Percentiles rank a stretch among this genome's conserved stretches.
Evolutionary conservation across 1,284 basidiomycete genomes (phyloP).

Genomic region (Sanghuangporus weigelae): DNA sequence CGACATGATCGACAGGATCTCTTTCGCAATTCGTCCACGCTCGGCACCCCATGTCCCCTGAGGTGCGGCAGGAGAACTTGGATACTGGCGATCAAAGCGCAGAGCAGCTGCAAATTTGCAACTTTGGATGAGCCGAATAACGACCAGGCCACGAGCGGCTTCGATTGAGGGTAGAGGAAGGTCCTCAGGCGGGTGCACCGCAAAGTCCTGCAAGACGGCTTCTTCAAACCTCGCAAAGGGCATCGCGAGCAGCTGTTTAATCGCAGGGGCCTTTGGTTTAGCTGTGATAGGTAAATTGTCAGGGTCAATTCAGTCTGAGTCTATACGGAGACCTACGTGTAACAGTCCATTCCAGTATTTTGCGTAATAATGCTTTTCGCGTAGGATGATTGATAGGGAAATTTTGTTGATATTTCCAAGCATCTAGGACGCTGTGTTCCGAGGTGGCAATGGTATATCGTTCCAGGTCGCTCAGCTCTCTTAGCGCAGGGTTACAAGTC

Average conservation of each 20-base stretch:
- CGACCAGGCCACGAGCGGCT: conserved; percentile 75
- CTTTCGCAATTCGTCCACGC: conserved; percentile 64
- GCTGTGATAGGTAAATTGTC: conserved; percentile 32
- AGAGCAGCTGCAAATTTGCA: conserved; percentile 71
- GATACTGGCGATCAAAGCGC: conserved; percentile 66
- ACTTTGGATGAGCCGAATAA: conserved; percentile 70
- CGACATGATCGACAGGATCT: conserved; percentile 56
- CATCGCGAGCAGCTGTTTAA: conserved; percentile 56
- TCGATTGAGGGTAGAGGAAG: conserved; percentile 46
- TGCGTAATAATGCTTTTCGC: conserved; percentile 49
- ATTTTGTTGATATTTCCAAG: conserved; percentile 67
- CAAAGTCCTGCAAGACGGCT: conserved; percentile 47
- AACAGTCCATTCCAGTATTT: conserved; percentile 63
- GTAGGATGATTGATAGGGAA: conserved; percentile 53
- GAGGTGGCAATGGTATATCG: conserved; percentile 61
- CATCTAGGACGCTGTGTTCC: conserved; percentile 55
- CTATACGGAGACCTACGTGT: conserved; percentile 45
- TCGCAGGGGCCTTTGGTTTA: conserved; percentile 47
- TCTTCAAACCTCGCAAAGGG: conserved; percentile 64
- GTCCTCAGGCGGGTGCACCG: conserved; percentile 48
- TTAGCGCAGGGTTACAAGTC: conserved; percentile 61
- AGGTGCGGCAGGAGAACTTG: conserved; percentile 29
- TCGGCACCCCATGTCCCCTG: conserved; percentile 33
- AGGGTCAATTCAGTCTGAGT: conserved; percentile 7
- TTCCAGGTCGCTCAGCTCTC: conserved; percentile 62